Evolutionary conservation across 2,329 filamentous ascomycete species (phyloP).

Genomic region (Fusarium sp.): DNA sequence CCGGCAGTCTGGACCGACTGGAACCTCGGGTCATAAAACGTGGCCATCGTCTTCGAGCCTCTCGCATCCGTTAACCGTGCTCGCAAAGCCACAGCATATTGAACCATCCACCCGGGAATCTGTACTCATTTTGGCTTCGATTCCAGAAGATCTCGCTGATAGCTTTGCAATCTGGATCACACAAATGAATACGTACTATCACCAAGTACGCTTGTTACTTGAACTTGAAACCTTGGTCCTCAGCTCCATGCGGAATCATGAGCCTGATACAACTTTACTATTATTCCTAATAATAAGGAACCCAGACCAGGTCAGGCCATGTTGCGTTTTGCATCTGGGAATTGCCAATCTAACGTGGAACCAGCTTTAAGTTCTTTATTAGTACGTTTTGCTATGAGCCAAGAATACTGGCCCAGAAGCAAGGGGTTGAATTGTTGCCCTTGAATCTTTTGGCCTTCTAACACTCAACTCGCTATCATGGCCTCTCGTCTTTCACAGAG

Average conservation of each 20-base stretch:
- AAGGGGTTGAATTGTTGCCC: not conserved
- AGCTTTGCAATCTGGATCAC: not conserved
- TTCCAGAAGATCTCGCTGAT: conserved; percentile 5
- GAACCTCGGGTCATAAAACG: conserved; percentile 21
- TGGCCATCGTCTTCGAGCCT: conserved; percentile 7
- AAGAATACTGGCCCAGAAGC: conserved; percentile 1
- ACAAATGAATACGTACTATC: not conserved
- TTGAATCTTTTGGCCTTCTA: conserved; percentile 1
- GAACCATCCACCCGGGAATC: conserved; percentile 12
- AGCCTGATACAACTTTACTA: conserved; percentile 11
- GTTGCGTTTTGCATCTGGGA: conserved; percentile 1
- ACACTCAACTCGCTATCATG: not conserved
- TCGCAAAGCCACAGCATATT: conserved; percentile 13
- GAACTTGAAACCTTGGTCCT: conserved; percentile 1
- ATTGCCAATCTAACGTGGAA: conserved; percentile 3
- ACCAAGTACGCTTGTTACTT: conserved; percentile 7
- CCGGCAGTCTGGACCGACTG: conserved; percentile 10
- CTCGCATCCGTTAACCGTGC: conserved; percentile 2
- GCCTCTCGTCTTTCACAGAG: not conserved
- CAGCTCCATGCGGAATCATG: conserved; percentile 5
- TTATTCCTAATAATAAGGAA: conserved; percentile 8
- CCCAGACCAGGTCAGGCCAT: conserved; percentile 17
- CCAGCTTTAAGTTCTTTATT: not conserved
- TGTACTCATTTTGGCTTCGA: conserved; percentile 2
- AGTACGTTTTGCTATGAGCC: not conserved